Evolutionary conservation across 2,329 filamentous ascomycete genomes (phyloP).

Genomic region (Aspergillus fijiensis): DNA sequence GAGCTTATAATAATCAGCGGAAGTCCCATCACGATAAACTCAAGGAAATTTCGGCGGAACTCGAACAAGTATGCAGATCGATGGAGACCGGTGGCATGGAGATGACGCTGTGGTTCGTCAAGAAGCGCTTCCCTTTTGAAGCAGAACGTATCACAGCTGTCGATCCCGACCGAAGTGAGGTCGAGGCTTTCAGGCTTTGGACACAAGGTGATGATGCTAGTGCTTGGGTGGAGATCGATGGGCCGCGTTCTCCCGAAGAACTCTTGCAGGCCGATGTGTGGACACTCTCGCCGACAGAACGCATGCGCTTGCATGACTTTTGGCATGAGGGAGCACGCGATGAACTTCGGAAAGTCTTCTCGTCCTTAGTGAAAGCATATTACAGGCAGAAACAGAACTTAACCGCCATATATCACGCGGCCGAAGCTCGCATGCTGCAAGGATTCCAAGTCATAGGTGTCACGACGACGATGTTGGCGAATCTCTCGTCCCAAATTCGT

Average conservation of each 20-base stretch:
- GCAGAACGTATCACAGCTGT: not conserved
- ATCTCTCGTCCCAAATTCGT: conserved; percentile 2
- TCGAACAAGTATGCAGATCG: not conserved
- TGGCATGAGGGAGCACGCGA: not conserved
- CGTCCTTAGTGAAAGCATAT: not conserved
- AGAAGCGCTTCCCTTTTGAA: not conserved
- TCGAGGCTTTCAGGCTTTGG: not conserved
- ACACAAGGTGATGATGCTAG: not conserved
- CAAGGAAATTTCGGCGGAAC: not conserved
- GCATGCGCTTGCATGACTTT: not conserved
- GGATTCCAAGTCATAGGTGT: conserved; percentile 7
- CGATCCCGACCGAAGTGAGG: not conserved
- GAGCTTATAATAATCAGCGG: not conserved
- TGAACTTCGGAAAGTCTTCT: not conserved
- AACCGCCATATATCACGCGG: not conserved
- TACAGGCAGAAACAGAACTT: not conserved
- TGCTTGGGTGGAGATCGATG: not conserved
- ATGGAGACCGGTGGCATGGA: not conserved
- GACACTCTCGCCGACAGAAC: not conserved
- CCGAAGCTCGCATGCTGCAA: not conserved
- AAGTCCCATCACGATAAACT: not conserved
- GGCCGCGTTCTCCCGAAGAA: not conserved
- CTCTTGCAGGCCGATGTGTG: not conserved
- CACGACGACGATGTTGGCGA: conserved; percentile 13
- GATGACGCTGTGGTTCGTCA: not conserved